Evolutionary conservation across 805 yeast species (phyloP).

Genomic region (Hanseniaspora jakobsenii): DNA sequence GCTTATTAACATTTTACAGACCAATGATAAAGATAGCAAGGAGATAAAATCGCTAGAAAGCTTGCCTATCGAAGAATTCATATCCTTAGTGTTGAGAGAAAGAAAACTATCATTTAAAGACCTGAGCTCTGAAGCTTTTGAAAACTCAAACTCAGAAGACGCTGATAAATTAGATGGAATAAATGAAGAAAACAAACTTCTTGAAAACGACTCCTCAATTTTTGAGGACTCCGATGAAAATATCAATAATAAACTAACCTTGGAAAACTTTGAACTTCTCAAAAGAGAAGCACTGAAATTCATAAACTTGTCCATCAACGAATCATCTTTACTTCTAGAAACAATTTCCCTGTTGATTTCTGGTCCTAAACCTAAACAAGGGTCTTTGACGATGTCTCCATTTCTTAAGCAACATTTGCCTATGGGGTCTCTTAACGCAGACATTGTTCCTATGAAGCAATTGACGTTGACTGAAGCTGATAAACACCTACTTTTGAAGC

Average conservation of each 20-base stretch:
- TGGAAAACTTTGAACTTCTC: conserved; percentile 35
- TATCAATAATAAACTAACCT: conserved; percentile 4
- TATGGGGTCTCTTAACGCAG: conserved; percentile 54
- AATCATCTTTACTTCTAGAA: conserved; percentile 77
- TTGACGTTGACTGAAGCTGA: conserved; percentile 21
- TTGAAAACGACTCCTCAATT: neutral
- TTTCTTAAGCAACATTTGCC: conserved; percentile 63
- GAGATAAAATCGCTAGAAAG: neutral
- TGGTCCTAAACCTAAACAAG: conserved; percentile 71
- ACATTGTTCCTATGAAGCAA: conserved; percentile 24
- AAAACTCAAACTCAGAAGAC: neutral
- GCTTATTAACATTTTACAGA: conserved; percentile 2
- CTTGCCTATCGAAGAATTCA: conserved; percentile 8
- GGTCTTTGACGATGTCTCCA: conserved; percentile 78
- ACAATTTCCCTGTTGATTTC: conserved; percentile 75
- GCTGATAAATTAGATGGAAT: neutral
- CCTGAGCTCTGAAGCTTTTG: neutral
- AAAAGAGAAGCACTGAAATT: conserved; percentile 42
- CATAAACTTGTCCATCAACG: conserved; percentile 65
- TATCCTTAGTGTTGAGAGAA: conserved; percentile 11
- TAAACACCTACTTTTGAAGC: conserved; percentile 25
- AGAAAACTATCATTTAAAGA: conserved; percentile 10
- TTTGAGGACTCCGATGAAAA: neutral
- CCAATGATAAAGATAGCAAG: neutral
- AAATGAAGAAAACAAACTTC: conserved; percentile 1